phyloP scores from a whole-genome alignment of 805 yeast species.

The Kuraishia piskuri region DNA sequence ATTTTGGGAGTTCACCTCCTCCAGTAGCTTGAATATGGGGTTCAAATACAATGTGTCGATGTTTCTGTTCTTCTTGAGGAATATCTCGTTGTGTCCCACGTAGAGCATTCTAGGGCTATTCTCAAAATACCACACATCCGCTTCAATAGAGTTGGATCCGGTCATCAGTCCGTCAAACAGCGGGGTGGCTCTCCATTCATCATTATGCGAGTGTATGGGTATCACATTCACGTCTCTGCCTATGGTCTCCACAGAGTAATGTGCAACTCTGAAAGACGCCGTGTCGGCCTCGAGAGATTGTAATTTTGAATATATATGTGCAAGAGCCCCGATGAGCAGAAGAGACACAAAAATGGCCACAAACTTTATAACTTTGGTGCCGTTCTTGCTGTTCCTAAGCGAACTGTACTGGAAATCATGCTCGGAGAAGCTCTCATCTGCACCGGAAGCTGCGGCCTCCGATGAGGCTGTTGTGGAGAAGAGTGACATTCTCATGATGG shows the following conservation, averaged over 20 bases:
- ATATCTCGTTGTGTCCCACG: constrained; percentile 53
- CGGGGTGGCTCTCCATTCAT: constrained; percentile 55
- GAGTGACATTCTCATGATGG: not conserved
- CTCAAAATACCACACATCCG: constrained; percentile 51
- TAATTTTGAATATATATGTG: not conserved
- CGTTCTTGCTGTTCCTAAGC: not conserved
- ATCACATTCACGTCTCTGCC: constrained; percentile 18
- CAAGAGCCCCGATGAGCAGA: not conserved
- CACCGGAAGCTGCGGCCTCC: not conserved
- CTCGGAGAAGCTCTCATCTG: not conserved
- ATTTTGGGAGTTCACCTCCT: constrained; percentile 29
- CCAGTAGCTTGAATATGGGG: constrained; percentile 39
- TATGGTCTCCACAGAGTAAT: constrained; percentile 8
- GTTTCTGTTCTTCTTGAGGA: constrained; percentile 33
- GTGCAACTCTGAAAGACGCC: not conserved
- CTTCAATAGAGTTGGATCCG: constrained; percentile 55
- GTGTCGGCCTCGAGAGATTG: not conserved
- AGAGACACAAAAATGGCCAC: not conserved
- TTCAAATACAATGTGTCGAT: constrained; percentile 42
- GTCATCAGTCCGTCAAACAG: constrained; percentile 42
- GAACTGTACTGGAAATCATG: not conserved
- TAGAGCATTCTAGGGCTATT: constrained; percentile 25
- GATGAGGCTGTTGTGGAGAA: not conserved
- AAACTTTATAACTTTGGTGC: not conserved
- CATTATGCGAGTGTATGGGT: constrained; percentile 60